Percentiles rank a stretch among this genome's conserved stretches.
These are phyloP conservation scores for Lonicera japonica DNA, from an alignment of 129 eudicot genomes.

Conservation along the genomic window DNA sequence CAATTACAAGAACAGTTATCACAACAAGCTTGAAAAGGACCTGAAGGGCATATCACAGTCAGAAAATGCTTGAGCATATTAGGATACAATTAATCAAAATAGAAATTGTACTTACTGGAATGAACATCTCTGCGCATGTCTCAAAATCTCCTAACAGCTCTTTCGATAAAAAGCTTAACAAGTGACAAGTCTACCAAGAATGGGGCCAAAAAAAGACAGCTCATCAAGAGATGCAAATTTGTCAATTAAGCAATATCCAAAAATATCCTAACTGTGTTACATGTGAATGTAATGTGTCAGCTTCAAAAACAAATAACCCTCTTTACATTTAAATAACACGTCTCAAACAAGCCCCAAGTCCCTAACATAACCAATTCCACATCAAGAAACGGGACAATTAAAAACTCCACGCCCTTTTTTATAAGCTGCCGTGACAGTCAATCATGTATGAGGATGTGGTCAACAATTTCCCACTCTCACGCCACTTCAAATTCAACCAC, in stretches of 20 bases:
- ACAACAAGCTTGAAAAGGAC: conserved; percentile 99
- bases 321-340: no score
- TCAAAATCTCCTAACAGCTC: conserved; percentile 97
- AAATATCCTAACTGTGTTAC: no score
- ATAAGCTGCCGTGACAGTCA: no score
- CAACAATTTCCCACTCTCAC: no score
- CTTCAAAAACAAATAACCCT: no score
- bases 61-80: conserved; percentile 23
- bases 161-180: conserved; percentile 76
- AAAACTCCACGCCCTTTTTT: no score
- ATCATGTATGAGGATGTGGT: no score
- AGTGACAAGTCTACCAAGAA: conserved; percentile 73
- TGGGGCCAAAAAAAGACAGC: conserved; percentile 1
- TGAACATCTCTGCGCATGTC: conserved; percentile 83
- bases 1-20: conserved; percentile 96
- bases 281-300: no score
- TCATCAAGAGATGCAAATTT: conserved; percentile 1
- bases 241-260: not conserved
- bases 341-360: no score
- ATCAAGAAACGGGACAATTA: no score
- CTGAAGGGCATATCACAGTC: conserved; percentile 47
- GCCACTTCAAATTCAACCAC: no score
- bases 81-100: not conserved
- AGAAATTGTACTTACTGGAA: conserved; percentile 62
- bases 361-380: no score